Conservation (phyloP, 2,329 filamentous ascomycete species). For the Monosporascus sp. region DNA sequence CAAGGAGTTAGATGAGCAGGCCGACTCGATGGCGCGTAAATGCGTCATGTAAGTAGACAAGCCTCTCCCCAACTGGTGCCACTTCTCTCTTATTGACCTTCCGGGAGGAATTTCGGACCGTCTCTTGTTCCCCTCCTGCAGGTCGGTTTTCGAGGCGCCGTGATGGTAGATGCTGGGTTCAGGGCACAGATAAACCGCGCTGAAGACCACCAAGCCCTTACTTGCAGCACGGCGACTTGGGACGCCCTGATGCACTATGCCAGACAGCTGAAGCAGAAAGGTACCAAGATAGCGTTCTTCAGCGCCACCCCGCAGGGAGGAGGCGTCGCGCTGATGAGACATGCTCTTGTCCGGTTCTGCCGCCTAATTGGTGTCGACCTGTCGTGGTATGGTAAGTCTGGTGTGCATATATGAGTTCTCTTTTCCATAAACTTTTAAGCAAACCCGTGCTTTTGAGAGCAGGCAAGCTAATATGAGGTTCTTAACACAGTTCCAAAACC, state of each 20-base stretch:
- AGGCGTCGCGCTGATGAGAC: conserved; percentile 76
- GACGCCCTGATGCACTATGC: conserved; percentile 58
- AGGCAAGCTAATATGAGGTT: conserved; percentile 4
- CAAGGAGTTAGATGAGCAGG: conserved; percentile 70
- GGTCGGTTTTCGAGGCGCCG: conserved; percentile 61
- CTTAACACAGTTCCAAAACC: conserved; percentile 62
- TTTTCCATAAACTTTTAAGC: background rate
- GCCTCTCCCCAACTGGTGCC: background rate
- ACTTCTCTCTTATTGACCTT: background rate
- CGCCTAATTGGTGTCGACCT: conserved; percentile 62
- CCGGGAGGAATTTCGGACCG: conserved; percentile 63
- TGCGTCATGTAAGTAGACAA: conserved; percentile 57
- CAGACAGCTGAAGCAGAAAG: conserved; percentile 54
- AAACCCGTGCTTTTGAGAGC: background rate
- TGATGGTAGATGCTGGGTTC: conserved; percentile 65
- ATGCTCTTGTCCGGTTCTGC: conserved; percentile 69
- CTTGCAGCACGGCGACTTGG: conserved; percentile 60
- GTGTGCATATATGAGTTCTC: background rate
- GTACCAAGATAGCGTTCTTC: conserved; percentile 71
- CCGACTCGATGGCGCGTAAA: conserved; percentile 75
- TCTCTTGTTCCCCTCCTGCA: conserved; percentile 63
- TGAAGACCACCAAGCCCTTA: conserved; percentile 50
- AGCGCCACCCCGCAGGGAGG: conserved; percentile 78
- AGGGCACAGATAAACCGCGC: conserved; percentile 53
- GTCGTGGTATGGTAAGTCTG: conserved; percentile 60